Base-by-base conservation (phyloP, 108 stramenopile species). In the Cyclotella cryptica region DNA sequence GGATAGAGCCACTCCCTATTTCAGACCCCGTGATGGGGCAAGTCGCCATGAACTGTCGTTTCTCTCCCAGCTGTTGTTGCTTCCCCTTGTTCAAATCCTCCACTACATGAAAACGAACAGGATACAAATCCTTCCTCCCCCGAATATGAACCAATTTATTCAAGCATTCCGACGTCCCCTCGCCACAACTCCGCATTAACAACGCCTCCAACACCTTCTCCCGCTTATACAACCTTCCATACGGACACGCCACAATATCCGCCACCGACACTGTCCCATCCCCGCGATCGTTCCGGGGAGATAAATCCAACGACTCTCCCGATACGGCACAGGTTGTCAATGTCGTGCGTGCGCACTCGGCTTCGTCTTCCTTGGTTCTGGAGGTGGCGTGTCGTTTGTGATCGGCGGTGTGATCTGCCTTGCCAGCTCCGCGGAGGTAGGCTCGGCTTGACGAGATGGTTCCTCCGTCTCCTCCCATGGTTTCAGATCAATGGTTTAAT, bases 391-490 rank as follows among this genome's bases (percentile, higher is more conserved):
- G 26, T 54, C 74, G 62, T 54, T 78, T 77, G 47, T 68, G 80
- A 69, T 72, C 72, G 64, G 85, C 93, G 44, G 91, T 90, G 47
- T 87, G 84, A 41, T 86, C 82, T 17, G 92, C 92, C 9, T 88
- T 90, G 18, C 92, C 92, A 12, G 93, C 91, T 18, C 92, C 92
- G 30, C 95, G 90, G 85, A 93, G 87, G 78, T 91, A 96, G 52
- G 74, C 68, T 24, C 95, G 82, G 76, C 88, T 93, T 26, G 86
- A 84, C 61, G 88, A 88, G 75, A 96, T 88, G 1, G 92, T 92
- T 21, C 92, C 95, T 66, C 95, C 95, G 77, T 96, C 95, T 78
- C 92, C 95, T 83, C 95, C 95, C 95, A 96, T 96, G 69, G 63
- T 89, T 67, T 6, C 35, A 60, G 24, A 13, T 1, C 2, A 22